A percentile compares a stretch with the other conserved stretches of the same genome.
Conservation (phyloP, 495 filamentous ascomycete species). For the Lasiosphaeris hirsuta region DNA sequence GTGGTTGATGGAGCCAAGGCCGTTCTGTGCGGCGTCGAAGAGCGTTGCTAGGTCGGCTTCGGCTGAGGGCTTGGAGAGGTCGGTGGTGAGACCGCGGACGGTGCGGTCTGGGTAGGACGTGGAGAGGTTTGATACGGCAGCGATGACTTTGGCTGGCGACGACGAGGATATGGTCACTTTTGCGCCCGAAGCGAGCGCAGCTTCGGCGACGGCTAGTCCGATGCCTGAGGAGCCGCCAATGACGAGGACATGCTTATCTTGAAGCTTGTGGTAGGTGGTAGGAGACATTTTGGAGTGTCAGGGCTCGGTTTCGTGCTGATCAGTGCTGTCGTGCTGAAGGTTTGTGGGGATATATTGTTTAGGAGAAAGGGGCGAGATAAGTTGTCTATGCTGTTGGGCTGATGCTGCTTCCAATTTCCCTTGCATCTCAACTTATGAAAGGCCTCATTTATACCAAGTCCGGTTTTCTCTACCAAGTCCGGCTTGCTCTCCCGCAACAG, state of each 20-base stretch:
- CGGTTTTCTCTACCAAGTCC: too few relatives aligned
- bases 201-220: conserved; percentile 53
- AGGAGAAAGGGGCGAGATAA: too few relatives aligned
- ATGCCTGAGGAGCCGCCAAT: conserved; percentile 57
- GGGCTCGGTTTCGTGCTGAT: too few relatives aligned
- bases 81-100: conserved; percentile 42
- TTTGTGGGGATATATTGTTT: too few relatives aligned
- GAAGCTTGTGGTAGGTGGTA: conserved; percentile 38
- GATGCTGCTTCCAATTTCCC: too few relatives aligned
- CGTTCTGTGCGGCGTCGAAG: conserved; percentile 34
- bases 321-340: too few relatives aligned
- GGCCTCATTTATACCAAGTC: too few relatives aligned
- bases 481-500: too few relatives aligned
- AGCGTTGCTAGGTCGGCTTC: conserved; percentile 42
- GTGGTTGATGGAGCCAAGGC: conserved; percentile 50
- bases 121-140: conserved; percentile 40
- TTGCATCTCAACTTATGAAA: too few relatives aligned
- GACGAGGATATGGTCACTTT: conserved; percentile 55
- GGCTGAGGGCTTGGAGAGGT: conserved; percentile 49
- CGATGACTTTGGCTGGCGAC: conserved; percentile 35
- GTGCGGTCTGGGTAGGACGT: conserved; percentile 31
- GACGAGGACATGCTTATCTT: conserved; percentile 44
- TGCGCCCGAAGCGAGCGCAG: conserved; percentile 46
- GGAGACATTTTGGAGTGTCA: too few relatives aligned
- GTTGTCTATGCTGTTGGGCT: too few relatives aligned